Evolutionary conservation across 768 basidiomycete species (phyloP), one percentile per base, ranked within the genome.

Genomic region (Lanmaoa pseudosensibilis): DNA sequence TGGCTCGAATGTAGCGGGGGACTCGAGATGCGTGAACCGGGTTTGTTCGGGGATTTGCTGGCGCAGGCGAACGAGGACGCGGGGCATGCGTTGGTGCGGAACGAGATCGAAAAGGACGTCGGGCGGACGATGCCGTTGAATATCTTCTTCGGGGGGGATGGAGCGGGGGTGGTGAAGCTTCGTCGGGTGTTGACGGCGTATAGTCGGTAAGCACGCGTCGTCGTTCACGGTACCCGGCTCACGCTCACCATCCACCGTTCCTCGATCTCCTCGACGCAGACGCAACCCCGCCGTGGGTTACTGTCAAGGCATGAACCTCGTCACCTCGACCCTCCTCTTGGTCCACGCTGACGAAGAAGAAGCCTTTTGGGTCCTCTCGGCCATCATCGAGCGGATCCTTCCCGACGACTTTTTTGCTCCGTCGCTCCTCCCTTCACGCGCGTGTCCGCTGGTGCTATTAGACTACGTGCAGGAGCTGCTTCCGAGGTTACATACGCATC

Each of bases 71-170:
- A 78, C 30, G 77, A 69, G 3, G 70, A 75, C 13, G 81, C 71
- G 37, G 78, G 72, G 1, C 70, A 74, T 27, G 82, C 74, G 39
- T 70, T 79, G 32, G 86, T 87, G 15, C 72, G 75, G 50, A 77
- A 73, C 40, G 97, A 99, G 74, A 98, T 99, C 56, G 97, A 98
- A 77, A 98, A 98, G 74, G 96, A 98, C 66, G 89, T 94, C 0
- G 87, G 89, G 58, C 73, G 89, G 79, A 91, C 94, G 64, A 88
- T 96, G 89, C 94, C 95, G 1, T 74, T 93, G 43, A 97, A 97
- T 66, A 83, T 98, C 32, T 98, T 97, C 78, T 99, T 98, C 75
- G 97, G 94, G 0, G 94, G 96, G 0, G 94, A 97, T 71, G 97
- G 97, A 0, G 91, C 86, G 0, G 97, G 97, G 3, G 94, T 98